Base-by-base conservation (phyloP, 225 moss, liverwort and hornwort genomes). In the Bryoerythrophyllum caledonicum region DNA sequence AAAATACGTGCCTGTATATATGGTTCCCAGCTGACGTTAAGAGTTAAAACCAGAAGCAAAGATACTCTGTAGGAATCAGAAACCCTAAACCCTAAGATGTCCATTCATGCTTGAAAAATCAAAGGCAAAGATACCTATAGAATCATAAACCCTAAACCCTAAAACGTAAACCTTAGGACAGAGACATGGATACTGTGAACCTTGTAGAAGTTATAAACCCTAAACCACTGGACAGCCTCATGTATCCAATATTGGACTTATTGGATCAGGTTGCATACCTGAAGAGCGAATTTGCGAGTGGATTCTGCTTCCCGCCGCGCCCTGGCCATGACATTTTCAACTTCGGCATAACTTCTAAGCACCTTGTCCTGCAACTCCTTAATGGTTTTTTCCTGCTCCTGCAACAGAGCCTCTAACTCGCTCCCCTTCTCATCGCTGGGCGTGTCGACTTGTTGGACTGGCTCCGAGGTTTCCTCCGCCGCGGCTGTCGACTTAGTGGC, bases 271-370 rank as follows among this genome's bases (percentile, higher is more conserved):
- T 43, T 59, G 44, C 75, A 49, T 51, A 87, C 91, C 91, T 92
- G 91, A 25, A 92, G 66, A 32, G 90, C 92, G 70, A 74, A 92
- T 68, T 90, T 92, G 37, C 90, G 84, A 10, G 90, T 82, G 41
- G 74, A 80, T 7, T 90, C 89, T 11, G 90, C 92, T 43, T 92
- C 92, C 68, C 90, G 84, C 68, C 60, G 79, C 19, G 87, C 80
- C 75, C 90, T 83, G 34, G 80, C 82, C 60, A 88, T 81, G 13
- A 92, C 78, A 55, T 92, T 88, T 67, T 92, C 87, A 76, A 90
- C 88, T 71, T 90, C 86, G n/a, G 88, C 92, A 55, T 88, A 65
- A 77, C 84, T 83, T 82, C 91, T 84, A 11, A 90, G 81, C n/a
- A 92, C 75, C 57, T 83, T 88, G 32, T 88, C 86, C 59, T 85